These are phyloP conservation scores for Aquanectria penicillioides DNA, from an alignment of 2,329 filamentous ascomycete genomes.

Conservation along the genomic window DNA sequence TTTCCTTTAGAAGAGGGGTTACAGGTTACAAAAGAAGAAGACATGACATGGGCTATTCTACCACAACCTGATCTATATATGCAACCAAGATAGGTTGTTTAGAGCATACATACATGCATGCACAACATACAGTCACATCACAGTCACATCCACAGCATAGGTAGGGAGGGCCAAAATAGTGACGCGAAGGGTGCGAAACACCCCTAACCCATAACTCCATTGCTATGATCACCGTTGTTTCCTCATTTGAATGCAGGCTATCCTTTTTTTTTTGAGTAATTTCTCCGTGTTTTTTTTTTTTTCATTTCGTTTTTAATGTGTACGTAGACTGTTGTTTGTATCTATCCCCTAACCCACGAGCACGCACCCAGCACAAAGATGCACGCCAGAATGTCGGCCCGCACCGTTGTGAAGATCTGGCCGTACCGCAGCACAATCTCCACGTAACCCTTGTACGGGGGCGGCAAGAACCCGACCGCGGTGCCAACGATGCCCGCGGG, in stretches of 20 bases:
- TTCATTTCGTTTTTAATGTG: too few species aligned
- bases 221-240: not conserved
- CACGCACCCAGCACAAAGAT: conserved; percentile 77
- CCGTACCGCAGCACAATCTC: conserved; percentile 71
- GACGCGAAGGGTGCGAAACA: too few species aligned
- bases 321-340: not conserved
- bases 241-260: conserved; percentile 16
- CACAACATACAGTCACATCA: too few species aligned
- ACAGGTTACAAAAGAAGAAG: too few species aligned
- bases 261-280: too few species aligned
- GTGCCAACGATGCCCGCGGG: conserved; percentile 72
- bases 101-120: too few species aligned
- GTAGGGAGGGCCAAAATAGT: too few species aligned
- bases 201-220: conserved; percentile 5
- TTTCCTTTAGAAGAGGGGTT: too few species aligned
- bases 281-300: not conserved
- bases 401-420: conserved; percentile 77
- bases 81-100: too few species aligned
- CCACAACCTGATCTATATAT: too few species aligned
- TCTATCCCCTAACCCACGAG: conserved; percentile 53
- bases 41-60: too few species aligned
- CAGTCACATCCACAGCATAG: too few species aligned
- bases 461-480: conserved; percentile 72
- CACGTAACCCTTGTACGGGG: conserved; percentile 70
- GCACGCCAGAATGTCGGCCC: conserved; percentile 78